Conservation (phyloP, 345 rosid species). For the Populus euphratica region DNA sequence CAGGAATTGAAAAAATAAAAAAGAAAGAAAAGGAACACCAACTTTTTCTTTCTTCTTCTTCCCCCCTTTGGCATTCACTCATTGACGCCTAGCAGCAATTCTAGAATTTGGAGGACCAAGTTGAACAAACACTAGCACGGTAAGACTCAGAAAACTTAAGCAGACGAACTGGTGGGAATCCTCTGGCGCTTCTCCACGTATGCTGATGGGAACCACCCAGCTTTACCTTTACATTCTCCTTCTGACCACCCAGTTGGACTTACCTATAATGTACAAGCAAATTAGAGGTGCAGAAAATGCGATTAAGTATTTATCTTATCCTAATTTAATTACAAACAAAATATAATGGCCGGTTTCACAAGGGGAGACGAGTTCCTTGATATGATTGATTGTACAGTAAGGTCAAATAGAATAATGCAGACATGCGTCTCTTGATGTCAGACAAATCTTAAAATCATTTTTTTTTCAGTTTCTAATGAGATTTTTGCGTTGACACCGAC, state of each 20-base stretch:
- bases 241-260: constrained; percentile 87
- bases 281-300: background rate
- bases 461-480: background rate
- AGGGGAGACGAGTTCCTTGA: background rate
- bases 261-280: constrained; percentile 42
- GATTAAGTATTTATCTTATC: background rate
- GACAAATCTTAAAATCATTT: background rate
- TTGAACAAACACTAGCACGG: background rate
- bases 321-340: background rate
- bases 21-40: background rate
- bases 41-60: background rate
- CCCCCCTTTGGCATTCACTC: background rate
- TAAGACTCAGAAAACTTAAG: constrained; percentile 42
- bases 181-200: constrained; percentile 86
- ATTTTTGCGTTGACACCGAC: background rate
- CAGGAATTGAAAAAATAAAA: no score
- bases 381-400: background rate
- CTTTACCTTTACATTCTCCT: constrained; percentile 91
- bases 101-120: background rate
- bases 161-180: constrained; percentile 44
- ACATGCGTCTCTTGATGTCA: background rate
- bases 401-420: background rate
- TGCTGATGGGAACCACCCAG: constrained; percentile 94
- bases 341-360: background rate
- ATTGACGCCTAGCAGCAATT: background rate